These are phyloP conservation scores for Castanea crenata DNA, from an alignment of 306 rosid genomes.

Conservation along the genomic window DNA sequence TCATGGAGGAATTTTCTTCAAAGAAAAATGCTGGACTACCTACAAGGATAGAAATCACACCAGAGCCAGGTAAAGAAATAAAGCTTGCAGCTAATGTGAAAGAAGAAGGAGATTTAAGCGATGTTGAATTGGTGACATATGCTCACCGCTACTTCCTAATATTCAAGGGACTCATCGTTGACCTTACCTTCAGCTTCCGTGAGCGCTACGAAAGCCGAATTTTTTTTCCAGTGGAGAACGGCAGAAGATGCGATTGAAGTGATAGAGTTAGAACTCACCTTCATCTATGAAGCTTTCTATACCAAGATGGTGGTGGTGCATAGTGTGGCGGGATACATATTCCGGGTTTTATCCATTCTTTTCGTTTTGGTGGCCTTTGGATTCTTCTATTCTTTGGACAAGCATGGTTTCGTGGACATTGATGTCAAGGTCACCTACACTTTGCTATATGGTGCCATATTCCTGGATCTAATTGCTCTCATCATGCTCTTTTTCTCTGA, in stretches of 20 bases:
- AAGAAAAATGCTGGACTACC: slow-evolving; percentile 7
- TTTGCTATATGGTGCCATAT: slow-evolving; percentile 34
- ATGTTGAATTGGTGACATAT: slow-evolving; percentile 1
- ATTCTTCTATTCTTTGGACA: slow-evolving; percentile 3
- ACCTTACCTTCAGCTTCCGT: slow-evolving; percentile 20
- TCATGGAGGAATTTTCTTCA: slow-evolving; percentile 22
- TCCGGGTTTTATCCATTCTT: slow-evolving; percentile 10
- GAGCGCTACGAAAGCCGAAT: slow-evolving; percentile 23
- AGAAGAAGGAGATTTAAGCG: rapidly evolving
- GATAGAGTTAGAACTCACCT: slow-evolving; percentile 27
- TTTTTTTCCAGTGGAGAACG: neutral
- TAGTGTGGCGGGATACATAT: neutral
- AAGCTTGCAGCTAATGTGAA: neutral
- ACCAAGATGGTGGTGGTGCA: slow-evolving; percentile 34
- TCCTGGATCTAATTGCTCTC: slow-evolving; percentile 26
- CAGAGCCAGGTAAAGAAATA: slow-evolving; percentile 11
- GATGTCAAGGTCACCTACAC: slow-evolving; percentile 33
- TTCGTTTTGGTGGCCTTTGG: slow-evolving; percentile 9
- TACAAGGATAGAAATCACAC: neutral
- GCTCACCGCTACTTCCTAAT: slow-evolving; percentile 22
- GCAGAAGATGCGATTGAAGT: slow-evolving; percentile 15
- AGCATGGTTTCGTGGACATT: neutral
- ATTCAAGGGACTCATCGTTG: slow-evolving; percentile 37
- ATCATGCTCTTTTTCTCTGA: slow-evolving; percentile 27
- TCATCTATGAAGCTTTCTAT: slow-evolving; percentile 32